These are phyloP conservation scores for Jaminaea rosea DNA, from an alignment of 1,284 basidiomycete species.

Conservation along the genomic window DNA sequence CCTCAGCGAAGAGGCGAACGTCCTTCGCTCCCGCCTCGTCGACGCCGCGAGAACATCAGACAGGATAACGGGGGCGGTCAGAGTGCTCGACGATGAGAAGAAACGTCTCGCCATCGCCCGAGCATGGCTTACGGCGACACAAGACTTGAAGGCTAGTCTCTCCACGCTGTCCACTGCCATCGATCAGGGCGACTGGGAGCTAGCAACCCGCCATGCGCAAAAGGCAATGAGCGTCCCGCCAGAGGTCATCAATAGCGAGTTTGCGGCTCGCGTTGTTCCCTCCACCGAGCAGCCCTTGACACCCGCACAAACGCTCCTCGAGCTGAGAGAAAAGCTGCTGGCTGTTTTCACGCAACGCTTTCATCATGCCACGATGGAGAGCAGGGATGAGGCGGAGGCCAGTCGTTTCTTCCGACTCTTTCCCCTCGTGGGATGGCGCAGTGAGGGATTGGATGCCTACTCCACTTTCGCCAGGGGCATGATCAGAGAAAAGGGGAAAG, in stretches of 20 bases:
- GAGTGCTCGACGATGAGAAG: constrained; percentile 82
- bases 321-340: constrained; percentile 66
- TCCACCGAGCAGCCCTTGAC: constrained; percentile 76
- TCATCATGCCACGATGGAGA: constrained; percentile 58
- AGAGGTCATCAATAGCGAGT: constrained; percentile 69
- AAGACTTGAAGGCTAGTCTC: constrained; percentile 70
- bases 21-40: constrained; percentile 57
- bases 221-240: constrained; percentile 74
- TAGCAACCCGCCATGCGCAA: constrained; percentile 78
- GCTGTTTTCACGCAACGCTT: constrained; percentile 71
- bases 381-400: constrained; percentile 60
- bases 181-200: constrained; percentile 84
- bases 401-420: constrained; percentile 95
- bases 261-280: constrained; percentile 80
- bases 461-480: constrained; percentile 84
- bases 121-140: constrained; percentile 73
- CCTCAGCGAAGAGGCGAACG: constrained; percentile 58
- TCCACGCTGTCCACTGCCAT: constrained; percentile 61
- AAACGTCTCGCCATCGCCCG: constrained; percentile 70
- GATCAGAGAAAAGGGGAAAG: constrained; percentile 51
- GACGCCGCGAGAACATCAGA: constrained; percentile 72
- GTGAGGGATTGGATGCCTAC: constrained; percentile 88
- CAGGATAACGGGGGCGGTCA: constrained; percentile 77
- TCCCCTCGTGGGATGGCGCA: constrained; percentile 69
- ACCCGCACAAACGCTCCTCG: constrained; percentile 70